Percentiles rank a stretch among this genome's conserved stretches.
Conservation (phyloP, 208 protist genomes). For the Lotmaria passim region DNA sequence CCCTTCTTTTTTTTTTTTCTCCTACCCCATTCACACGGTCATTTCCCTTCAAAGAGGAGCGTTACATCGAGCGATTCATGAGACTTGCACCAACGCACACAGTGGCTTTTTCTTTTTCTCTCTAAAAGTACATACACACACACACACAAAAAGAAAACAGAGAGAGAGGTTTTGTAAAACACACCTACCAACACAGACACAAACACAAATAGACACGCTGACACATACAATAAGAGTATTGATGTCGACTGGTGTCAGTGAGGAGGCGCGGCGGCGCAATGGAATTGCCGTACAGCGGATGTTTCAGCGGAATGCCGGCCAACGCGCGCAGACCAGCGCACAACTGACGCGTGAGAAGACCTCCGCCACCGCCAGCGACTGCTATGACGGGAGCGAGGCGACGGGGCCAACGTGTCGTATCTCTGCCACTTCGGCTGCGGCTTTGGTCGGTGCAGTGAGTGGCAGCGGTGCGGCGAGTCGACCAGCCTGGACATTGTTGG, state of each 20-base stretch:
- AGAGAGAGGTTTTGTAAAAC: neutral
- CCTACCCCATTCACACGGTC: too few relatives aligned
- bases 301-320: conserved; percentile 23
- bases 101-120: too few relatives aligned
- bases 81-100: too few relatives aligned
- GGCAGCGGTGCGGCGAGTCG: conserved; percentile 5
- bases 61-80: too few relatives aligned
- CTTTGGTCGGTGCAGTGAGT: conserved; percentile 19
- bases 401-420: conserved; percentile 17
- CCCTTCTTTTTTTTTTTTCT: too few relatives aligned
- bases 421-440: conserved; percentile 20
- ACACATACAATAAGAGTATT: neutral
- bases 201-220: too few relatives aligned
- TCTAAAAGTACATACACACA: too few relatives aligned
- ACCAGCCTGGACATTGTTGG: conserved; percentile 28
- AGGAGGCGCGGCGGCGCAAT: conserved; percentile 46
- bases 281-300: conserved; percentile 49
- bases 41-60: too few relatives aligned
- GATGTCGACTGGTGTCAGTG: conserved; percentile 6
- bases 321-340: neutral
- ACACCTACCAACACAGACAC: too few relatives aligned
- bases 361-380: neutral
- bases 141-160: too few relatives aligned
- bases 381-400: conserved; percentile 2
- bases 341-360: neutral